Evolutionary conservation across 352 stramenopile species (phyloP).

Genomic region (Globisporangium nodosum): DNA sequence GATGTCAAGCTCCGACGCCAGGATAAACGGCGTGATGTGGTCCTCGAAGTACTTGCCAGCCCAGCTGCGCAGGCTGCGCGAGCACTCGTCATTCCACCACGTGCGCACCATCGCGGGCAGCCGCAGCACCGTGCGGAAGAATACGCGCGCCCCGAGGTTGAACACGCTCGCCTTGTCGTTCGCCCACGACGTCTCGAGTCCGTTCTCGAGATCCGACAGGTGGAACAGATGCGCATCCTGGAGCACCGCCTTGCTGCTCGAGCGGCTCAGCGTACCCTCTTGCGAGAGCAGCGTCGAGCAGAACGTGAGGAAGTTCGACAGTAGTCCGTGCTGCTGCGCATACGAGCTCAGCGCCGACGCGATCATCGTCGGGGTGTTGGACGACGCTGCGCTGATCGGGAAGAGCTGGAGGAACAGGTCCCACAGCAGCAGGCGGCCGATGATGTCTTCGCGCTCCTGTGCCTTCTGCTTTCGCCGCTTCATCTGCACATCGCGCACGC

Average conservation of each 20-base stretch:
- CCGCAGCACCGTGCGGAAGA: conserved; percentile 78
- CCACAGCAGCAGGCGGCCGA: conserved; percentile 62
- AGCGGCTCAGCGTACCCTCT: conserved; percentile 27
- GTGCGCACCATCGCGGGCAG: conserved; percentile 84
- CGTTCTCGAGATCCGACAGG: conserved; percentile 30
- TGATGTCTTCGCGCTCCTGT: conserved; percentile 46
- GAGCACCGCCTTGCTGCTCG: conserved; percentile 22
- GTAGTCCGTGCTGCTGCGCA: conserved; percentile 44
- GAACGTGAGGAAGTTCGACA: conserved; percentile 61
- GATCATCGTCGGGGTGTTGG: conserved; percentile 30
- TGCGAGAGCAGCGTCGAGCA: conserved; percentile 59
- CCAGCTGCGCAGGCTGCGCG: conserved; percentile 72
- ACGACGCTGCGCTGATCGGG: conserved; percentile 20
- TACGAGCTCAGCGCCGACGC: conserved; percentile 74
- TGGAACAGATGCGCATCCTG: conserved; percentile 46
- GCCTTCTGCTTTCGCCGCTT: conserved; percentile 44
- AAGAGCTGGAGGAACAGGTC: conserved; percentile 83
- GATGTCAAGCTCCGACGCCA: conserved; percentile 68
- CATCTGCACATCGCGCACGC: conserved; percentile 30
- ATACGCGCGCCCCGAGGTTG: conserved; percentile 51
- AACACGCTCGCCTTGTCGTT: conserved; percentile 41
- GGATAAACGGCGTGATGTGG: conserved; percentile 75
- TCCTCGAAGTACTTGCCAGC: conserved; percentile 87
- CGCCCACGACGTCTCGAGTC: conserved; percentile 16
- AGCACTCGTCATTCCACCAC: conserved; percentile 90